Base-by-base conservation (phyloP, 768 basidiomycete species). In the Podaxis sp. region DNA sequence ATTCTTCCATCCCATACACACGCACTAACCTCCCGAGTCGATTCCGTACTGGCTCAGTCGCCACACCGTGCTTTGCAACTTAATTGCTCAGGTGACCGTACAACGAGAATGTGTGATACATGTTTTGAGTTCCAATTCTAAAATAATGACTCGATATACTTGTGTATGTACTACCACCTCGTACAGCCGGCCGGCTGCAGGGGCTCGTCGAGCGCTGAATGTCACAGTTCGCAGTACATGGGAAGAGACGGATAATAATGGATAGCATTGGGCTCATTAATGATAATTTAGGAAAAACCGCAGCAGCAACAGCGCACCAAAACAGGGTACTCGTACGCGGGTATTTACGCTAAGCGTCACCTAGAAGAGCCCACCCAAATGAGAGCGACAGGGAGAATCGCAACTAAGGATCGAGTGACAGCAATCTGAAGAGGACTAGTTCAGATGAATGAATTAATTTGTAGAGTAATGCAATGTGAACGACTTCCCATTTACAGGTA, bases 391-490 rank as follows among this genome's bases (percentile, higher is more conserved):
- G 13, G 49, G 20, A 22, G 54, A 36, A 33, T 55, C 17, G 15
- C 24, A 38, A 12, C 13, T n/a, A 38, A 54, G 30, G 22, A 37
- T 20, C 33, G 10, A 36, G n/a, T 28, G 48, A 20, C 41, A n/a
- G 15, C 41, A 44, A n/a, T 20, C 15, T 44, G n/a, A 52, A 38
- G 59, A 52, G 24, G 59, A 40, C 48, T n/a, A 60, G 33, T 44
- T 30, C 13, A n/a, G 28, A 38, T 53, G 50, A 30, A 24, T 20
- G 36, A 51, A 52, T 52, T 41, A 44, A 53, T 52, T 52, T 30
- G 38, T 41, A 52, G 46, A 52, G 51, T 52, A 60, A 20, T 53
- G 38, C 59, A 28, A 44, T 53, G 51, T 17, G 36, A 49, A 26
- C 30, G 50, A 50, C 20, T 20, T 33, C 20, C 48, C 49, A 46